Conservation (phyloP, 805 yeast genomes). For the Candida railenensis region DNA sequence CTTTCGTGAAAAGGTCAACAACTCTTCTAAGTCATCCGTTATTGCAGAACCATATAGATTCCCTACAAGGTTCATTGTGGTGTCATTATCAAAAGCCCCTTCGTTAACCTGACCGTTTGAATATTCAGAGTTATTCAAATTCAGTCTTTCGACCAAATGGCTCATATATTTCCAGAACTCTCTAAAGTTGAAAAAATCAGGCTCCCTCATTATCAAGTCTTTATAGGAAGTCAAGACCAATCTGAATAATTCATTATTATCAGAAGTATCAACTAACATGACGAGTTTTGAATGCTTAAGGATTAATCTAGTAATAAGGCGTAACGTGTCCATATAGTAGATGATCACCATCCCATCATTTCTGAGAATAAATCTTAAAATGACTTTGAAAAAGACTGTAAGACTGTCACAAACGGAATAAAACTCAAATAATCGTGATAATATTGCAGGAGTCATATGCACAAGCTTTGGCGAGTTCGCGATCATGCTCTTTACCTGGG, state of each 20-base stretch:
- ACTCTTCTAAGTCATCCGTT: neutral
- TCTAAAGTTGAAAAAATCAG: conserved; percentile 30
- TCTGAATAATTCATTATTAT: conserved; percentile 36
- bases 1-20: neutral
- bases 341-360: conserved; percentile 42
- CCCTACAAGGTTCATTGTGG: neutral
- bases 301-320: conserved; percentile 30
- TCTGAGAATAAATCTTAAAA: conserved; percentile 30
- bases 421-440: conserved; percentile 31
- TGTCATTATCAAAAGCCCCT: neutral
- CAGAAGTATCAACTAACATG: conserved; percentile 22
- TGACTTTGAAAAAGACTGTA: conserved; percentile 38
- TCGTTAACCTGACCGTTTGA: neutral
- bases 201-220: conserved; percentile 33
- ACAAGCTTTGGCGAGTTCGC: conserved; percentile 34
- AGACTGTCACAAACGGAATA: conserved; percentile 40
- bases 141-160: neutral
- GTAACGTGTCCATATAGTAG: conserved; percentile 41
- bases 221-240: conserved; percentile 31
- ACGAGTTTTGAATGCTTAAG: conserved; percentile 33
- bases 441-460: conserved; percentile 29
- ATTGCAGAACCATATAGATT: neutral
- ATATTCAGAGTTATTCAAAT: neutral
- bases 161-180: conserved; percentile 2
- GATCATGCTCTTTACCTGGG: conserved; percentile 35